phyloP scores from a whole-genome alignment of 768 basidiomycete genomes.

The Agaricus subrufescens region DNA sequence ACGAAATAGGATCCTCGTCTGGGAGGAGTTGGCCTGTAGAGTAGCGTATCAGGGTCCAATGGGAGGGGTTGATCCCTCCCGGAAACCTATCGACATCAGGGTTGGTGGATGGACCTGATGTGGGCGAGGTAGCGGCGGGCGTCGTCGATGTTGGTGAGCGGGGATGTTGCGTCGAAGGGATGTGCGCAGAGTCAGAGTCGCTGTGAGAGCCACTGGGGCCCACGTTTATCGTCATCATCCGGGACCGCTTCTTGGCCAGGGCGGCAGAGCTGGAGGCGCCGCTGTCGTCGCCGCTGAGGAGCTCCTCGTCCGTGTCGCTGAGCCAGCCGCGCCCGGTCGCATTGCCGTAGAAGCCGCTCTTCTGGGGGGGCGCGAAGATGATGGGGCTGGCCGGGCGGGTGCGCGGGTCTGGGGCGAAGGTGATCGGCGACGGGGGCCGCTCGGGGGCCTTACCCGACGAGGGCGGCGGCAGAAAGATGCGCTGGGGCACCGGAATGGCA shows the following conservation, averaged over 20 bases:
- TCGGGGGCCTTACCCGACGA: constrained; percentile 8
- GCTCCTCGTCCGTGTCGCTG: constrained; percentile 12
- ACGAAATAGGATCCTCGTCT: constrained; percentile 58
- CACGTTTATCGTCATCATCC: neutral
- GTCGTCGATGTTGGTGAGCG: neutral
- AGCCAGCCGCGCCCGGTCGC: neutral
- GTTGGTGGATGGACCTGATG: neutral
- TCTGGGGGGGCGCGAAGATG: constrained; percentile 28
- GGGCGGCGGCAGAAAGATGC: constrained; percentile 15
- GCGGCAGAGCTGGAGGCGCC: neutral
- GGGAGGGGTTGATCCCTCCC: constrained; percentile 1
- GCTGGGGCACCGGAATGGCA: constrained; percentile 27
- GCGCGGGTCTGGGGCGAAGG: constrained; percentile 50
- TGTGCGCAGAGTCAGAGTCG: neutral
- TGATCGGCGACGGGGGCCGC: constrained; percentile 63
- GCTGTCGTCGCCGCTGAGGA: neutral
- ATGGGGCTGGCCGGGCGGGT: constrained; percentile 39
- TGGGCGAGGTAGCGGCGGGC: neutral
- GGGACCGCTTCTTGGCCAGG: neutral
- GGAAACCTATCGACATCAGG: constrained; percentile 11
- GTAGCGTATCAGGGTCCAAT: constrained; percentile 55
- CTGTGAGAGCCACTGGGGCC: neutral
- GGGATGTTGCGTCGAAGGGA: neutral
- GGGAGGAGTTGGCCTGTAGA: constrained; percentile 61
- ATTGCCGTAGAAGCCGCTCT: constrained; percentile 9